Conservation (phyloP, 2,329 filamentous ascomycete species). For the Albifimbria verrucaria region DNA sequence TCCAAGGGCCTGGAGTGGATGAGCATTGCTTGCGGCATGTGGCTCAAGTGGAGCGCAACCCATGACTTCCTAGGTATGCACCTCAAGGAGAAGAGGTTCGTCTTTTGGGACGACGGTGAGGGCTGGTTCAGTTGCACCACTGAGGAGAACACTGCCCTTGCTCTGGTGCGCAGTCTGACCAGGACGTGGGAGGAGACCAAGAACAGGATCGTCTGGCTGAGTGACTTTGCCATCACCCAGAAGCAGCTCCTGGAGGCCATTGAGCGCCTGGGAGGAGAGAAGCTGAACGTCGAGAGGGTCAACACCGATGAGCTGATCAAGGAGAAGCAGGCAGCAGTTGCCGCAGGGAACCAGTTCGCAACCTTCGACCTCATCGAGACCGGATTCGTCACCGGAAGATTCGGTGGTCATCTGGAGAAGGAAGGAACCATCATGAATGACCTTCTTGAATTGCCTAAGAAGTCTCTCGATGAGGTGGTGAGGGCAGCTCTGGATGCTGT, state of each 20-base stretch:
- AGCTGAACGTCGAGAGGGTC: constrained; percentile 23
- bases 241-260: constrained; percentile 39
- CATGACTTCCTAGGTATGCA: constrained; percentile 14
- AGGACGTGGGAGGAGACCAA: constrained; percentile 25
- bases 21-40: constrained; percentile 13
- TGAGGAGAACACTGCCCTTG: constrained; percentile 29
- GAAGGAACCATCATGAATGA: constrained; percentile 29
- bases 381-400: constrained; percentile 26
- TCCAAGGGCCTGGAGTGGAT: constrained; percentile 12
- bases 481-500: constrained; percentile 8
- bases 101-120: constrained; percentile 29
- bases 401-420: constrained; percentile 27
- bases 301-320: constrained; percentile 21
- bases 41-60: constrained; percentile 12
- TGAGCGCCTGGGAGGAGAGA: constrained; percentile 46
- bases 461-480: constrained; percentile 9
- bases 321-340: constrained; percentile 22
- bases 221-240: constrained; percentile 29
- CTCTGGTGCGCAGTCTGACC: constrained; percentile 21
- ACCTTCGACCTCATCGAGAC: constrained; percentile 26
- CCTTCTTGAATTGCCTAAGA: constrained; percentile 21
- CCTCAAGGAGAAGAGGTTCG: constrained; percentile 6
- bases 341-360: constrained; percentile 19
- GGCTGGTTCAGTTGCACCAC: constrained; percentile 29
- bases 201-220: constrained; percentile 28